Conservation (phyloP, 2,329 filamentous ascomycete species). For the Diaporthe helianthi region DNA sequence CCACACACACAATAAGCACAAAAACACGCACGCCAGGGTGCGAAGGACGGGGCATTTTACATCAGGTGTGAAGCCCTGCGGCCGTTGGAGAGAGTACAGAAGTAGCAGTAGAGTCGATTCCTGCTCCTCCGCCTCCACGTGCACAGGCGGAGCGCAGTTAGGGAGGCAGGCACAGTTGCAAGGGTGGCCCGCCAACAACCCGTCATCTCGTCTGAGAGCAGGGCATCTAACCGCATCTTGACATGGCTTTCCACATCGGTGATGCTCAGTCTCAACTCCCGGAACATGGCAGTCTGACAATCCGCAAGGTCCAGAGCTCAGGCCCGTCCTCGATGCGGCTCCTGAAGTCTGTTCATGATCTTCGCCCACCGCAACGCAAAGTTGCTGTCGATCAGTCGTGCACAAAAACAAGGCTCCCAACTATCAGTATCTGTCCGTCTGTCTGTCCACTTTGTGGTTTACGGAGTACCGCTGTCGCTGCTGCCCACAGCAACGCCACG, state of each 20-base stretch:
- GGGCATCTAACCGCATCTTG: conserved; percentile 16
- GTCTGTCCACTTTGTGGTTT: conserved; percentile 17
- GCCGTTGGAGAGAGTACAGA: not conserved
- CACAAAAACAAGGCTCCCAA: not conserved
- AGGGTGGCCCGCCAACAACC: conserved; percentile 12
- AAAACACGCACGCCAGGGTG: not conserved
- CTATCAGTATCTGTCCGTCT: not conserved
- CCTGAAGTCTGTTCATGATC: conserved; percentile 33
- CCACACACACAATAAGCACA: not conserved
- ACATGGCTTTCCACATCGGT: conserved; percentile 24
- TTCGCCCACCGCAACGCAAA: conserved; percentile 22
- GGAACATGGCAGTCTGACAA: conserved; percentile 18
- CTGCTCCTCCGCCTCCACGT: conserved; percentile 1
- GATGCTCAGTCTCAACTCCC: conserved; percentile 29
- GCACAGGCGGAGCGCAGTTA: not conserved
- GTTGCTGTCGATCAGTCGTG: conserved; percentile 18
- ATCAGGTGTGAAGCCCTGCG: not conserved
- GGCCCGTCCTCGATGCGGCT: conserved; percentile 31
- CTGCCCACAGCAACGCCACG: conserved; percentile 1
- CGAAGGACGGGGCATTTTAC: not conserved
- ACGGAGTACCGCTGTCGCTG: conserved; percentile 1
- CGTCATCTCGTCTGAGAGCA: conserved; percentile 32
- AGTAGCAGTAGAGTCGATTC: not conserved
- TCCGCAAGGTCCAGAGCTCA: conserved; percentile 24
- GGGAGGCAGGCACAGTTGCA: conserved; percentile 14